Conservation (phyloP, 75 land plant species). For the Pseudotsuga menziesii region DNA sequence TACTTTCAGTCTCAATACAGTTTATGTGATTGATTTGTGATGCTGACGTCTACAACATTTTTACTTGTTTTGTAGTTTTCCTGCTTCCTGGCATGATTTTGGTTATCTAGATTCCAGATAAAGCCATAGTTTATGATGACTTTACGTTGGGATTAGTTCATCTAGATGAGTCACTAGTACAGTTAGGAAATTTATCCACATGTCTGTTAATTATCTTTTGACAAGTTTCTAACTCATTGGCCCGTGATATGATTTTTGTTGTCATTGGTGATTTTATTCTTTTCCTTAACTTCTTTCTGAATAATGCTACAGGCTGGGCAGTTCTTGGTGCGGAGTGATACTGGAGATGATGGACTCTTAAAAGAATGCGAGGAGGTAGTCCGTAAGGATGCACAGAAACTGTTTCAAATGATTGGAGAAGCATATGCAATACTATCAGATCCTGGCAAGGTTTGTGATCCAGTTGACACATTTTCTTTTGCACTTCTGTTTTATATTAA, state of each 20-base stretch:
- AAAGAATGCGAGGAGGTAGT: constrained; percentile 67
- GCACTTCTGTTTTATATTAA: background rate
- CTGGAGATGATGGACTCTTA: constrained; percentile 66
- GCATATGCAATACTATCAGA: constrained; percentile 91
- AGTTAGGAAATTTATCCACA: no score
- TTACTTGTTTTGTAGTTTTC: background rate
- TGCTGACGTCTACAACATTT: background rate
- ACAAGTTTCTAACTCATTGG: background rate
- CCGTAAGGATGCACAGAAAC: constrained; percentile 73
- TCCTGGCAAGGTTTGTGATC: constrained; percentile 59
- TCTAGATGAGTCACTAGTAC: background rate
- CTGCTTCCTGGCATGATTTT: background rate
- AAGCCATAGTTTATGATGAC: background rate
- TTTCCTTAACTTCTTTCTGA: background rate
- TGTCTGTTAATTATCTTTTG: no score
- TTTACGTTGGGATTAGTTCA: background rate
- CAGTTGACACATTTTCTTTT: background rate
- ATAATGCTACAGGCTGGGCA: constrained; percentile 76
- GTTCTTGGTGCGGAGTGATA: constrained; percentile 61
- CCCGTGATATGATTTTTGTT: background rate
- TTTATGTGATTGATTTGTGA: background rate
- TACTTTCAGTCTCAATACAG: no score
- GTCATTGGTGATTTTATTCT: background rate
- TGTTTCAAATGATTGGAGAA: constrained; percentile 97
- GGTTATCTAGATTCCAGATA: background rate